Conservation (phyloP, 441 rosid genomes). For the Gossypium trilobum region DNA sequence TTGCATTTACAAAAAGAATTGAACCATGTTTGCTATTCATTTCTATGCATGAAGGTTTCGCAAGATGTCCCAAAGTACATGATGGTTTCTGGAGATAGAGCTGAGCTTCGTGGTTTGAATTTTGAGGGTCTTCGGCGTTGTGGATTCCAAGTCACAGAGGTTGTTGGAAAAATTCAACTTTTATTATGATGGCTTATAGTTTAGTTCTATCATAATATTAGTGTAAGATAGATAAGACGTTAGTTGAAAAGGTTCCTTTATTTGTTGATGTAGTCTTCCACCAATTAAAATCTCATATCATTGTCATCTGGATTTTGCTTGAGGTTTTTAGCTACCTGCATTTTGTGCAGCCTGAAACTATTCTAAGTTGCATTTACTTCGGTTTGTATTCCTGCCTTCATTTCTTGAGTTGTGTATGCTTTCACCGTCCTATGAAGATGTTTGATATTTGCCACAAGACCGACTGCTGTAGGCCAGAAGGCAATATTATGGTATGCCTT, state of each 20-base stretch:
- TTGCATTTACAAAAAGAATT: background rate
- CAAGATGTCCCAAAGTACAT: conserved; percentile 88
- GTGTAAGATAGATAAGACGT: background rate
- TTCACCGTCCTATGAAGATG: background rate
- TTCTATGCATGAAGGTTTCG: conserved; percentile 44
- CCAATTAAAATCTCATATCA: background rate
- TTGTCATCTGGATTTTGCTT: background rate
- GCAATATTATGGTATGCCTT: background rate
- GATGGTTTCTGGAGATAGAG: conserved; percentile 90
- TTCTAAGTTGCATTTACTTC: background rate
- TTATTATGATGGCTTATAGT: conserved; percentile 5
- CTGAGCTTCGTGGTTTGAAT: conserved; percentile 82
- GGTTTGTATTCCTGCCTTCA: background rate
- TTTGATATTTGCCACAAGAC: background rate
- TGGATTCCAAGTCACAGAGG: conserved; percentile 68
- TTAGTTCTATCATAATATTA: background rate
- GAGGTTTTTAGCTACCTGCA: background rate
- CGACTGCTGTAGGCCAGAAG: background rate
- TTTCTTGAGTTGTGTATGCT: background rate
- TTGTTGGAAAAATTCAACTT: conserved; percentile 19
- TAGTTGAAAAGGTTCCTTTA: background rate
- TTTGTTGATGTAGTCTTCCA: background rate
- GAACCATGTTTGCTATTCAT: conserved; percentile 11
- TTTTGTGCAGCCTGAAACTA: background rate
- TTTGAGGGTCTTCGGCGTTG: conserved; percentile 73